Conservation (phyloP, 2,329 filamentous ascomycete genomes). For the Trichothecium roseum region DNA sequence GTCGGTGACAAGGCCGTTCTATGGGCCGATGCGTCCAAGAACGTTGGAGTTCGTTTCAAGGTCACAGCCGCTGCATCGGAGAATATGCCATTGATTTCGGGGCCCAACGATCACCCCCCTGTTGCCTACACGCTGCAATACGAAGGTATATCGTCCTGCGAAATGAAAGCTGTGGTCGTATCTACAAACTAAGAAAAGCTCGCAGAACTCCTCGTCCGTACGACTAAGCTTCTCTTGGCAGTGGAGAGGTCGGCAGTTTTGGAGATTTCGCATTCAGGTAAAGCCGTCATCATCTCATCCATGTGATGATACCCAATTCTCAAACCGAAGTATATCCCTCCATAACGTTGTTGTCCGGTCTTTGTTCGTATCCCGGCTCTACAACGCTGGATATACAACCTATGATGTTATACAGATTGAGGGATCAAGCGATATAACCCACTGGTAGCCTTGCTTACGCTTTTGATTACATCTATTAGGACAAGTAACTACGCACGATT, state of each 20-base stretch:
- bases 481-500: not conserved
- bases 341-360: not conserved
- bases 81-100: slow-evolving; percentile 42
- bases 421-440: no score
- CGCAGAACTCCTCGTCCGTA: slow-evolving; percentile 58
- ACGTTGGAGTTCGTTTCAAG: slow-evolving; percentile 59
- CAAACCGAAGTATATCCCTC: not conserved
- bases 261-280: slow-evolving; percentile 49
- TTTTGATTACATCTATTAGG: no score
- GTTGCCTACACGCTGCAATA: slow-evolving; percentile 63
- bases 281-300: slow-evolving; percentile 55
- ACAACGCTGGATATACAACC: no score
- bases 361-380: no score
- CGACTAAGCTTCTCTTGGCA: slow-evolving; percentile 50
- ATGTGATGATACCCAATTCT: slow-evolving; percentile 1
- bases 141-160: slow-evolving; percentile 44
- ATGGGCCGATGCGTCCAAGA: slow-evolving; percentile 55
- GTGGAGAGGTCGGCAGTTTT: slow-evolving; percentile 55
- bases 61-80: slow-evolving; percentile 31
- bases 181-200: not conserved
- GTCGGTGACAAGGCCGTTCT: slow-evolving; percentile 32
- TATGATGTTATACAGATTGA: no score
- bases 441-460: no score
- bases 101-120: slow-evolving; percentile 51
- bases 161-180: not conserved